These are phyloP conservation scores for Claviceps cyperi DNA, from an alignment of 2,329 filamentous ascomycete species.

Conservation along the genomic window DNA sequence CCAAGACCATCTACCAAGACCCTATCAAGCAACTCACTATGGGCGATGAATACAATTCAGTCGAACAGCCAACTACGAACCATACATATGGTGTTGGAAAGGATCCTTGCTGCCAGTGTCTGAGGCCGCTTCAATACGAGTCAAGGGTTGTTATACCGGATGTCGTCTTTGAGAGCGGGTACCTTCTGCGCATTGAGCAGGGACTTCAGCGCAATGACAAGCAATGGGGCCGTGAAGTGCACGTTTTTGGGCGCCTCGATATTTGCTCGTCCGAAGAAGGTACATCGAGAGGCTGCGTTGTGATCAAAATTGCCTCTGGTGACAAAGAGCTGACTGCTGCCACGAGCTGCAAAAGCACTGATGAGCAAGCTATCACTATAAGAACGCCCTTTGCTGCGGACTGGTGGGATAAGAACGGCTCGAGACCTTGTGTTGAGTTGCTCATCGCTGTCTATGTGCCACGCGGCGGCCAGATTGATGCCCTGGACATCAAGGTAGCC, in stretches of 20 bases:
- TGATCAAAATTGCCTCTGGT: slow-evolving; percentile 32
- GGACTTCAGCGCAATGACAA: slow-evolving; percentile 13
- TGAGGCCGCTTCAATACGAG: too few relatives aligned
- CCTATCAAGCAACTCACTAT: slow-evolving; percentile 6
- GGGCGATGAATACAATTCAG: slow-evolving; percentile 9
- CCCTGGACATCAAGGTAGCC: slow-evolving; percentile 21
- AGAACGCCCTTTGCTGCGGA: slow-evolving; percentile 22
- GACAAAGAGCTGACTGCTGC: slow-evolving; percentile 23
- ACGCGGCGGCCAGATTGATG: slow-evolving; percentile 20
- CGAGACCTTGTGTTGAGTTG: slow-evolving; percentile 13
- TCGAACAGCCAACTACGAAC: too few relatives aligned
- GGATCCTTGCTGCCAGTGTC: too few relatives aligned
- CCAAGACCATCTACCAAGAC: too few relatives aligned
- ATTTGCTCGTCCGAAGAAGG: slow-evolving; percentile 23
- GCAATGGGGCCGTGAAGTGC: slow-evolving; percentile 16
- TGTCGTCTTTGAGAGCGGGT: slow-evolving; percentile 21
- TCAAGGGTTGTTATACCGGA: slow-evolving; percentile 7
- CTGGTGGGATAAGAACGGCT: slow-evolving; percentile 14
- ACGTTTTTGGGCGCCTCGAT: slow-evolving; percentile 30
- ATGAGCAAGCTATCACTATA: slow-evolving; percentile 25
- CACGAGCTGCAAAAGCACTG: slow-evolving; percentile 12
- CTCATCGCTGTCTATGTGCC: slow-evolving; percentile 33
- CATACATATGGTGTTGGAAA: slow-evolving; percentile 3
- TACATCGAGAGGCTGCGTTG: slow-evolving; percentile 22
- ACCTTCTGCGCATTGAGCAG: slow-evolving; percentile 26